Conservation (phyloP, 208 protist genomes). For the Strigomonas galati region DNA sequence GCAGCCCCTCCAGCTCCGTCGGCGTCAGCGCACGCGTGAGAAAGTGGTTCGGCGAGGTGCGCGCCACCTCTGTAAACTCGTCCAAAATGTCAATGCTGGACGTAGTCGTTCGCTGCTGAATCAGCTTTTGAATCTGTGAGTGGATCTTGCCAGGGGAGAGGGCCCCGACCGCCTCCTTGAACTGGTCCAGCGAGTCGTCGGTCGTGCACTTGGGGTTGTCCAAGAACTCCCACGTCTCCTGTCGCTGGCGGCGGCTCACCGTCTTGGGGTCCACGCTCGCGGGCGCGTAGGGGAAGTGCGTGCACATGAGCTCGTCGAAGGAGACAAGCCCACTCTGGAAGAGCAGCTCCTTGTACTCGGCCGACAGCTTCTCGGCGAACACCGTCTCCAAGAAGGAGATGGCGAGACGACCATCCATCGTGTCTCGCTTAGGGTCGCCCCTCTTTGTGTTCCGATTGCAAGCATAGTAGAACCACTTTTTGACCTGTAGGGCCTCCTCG, state of each 20-base stretch:
- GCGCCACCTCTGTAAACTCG: conserved; percentile 20
- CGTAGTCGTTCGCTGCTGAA: conserved; percentile 19
- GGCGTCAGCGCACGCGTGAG: conserved; percentile 26
- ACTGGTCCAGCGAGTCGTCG: conserved; percentile 26
- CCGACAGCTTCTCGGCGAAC: conserved; percentile 32
- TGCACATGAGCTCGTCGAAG: conserved; percentile 50
- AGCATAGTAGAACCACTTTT: conserved; percentile 26
- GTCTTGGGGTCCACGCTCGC: conserved; percentile 24
- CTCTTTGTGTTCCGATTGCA: conserved; percentile 11
- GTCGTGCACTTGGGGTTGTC: conserved; percentile 24
- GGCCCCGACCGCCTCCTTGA: conserved; percentile 29
- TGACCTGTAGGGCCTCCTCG: conserved; percentile 22
- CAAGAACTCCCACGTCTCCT: conserved; percentile 14
- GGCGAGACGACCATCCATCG: conserved; percentile 17
- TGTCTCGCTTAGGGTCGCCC: background rate
- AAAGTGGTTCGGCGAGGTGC: conserved; percentile 13
- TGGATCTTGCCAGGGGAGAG: conserved; percentile 46
- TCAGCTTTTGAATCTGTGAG: conserved; percentile 24
- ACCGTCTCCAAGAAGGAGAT: conserved; percentile 38
- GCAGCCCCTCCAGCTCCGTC: conserved; percentile 43
- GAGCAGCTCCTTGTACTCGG: conserved; percentile 20
- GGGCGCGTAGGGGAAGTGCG: conserved; percentile 45
- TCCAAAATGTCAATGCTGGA: conserved; percentile 22
- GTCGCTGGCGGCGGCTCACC: conserved; percentile 14
- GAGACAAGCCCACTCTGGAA: conserved; percentile 20